Evolutionary conservation across 2,329 filamentous ascomycete genomes (phyloP), one percentile per base, ranked within the genome.

Genomic region (Coniochaeta prunicola): DNA sequence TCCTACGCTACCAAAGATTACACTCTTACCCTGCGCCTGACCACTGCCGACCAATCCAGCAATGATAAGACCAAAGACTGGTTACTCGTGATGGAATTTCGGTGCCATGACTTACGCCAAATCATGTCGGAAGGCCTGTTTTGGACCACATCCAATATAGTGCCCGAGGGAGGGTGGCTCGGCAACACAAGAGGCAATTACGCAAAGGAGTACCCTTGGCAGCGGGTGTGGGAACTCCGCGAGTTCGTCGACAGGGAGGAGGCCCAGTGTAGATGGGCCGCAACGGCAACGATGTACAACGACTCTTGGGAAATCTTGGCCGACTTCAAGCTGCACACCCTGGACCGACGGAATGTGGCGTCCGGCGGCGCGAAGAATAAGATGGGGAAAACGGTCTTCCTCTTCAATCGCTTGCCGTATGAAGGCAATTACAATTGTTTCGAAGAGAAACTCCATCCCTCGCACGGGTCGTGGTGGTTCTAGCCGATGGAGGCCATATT

Each of bases 401-500:
- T 34, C 15, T 55, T 19, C 21, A 55, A 55, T 13, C 28, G n/a
- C 2, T 13, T 8, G 28, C 19, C n/a, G n/a, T 17, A 17, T 8
- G 30, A 24, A 8, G 4, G 9, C 3, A 55, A 55, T n/a, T 33
- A 4, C 53, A 55, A 55, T 31, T 55, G 53, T 28, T 55, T 33
- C 30, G 17, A 21, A 17, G 53, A 55, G 17, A 36, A 19, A 8
- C 53, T 55, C n/a, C 30, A 55, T 21, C 53, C 53, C n/a, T 19
- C 2, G 53, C 17, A 36, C 17, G 53, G 53, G 13, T 55, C 53
- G 53, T 55, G 53, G 53, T 55, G 53, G 53, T 55, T 55, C 53
- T 55, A n/a, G 28, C 53, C 53, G 19, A 55, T 55, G 30, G 30
- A 55, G 21, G 24, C 10, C 4, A 30, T 50, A 2, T 24, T 45